phyloP scores from a whole-genome alignment of 495 filamentous ascomycete species.

The Niebla homalea region DNA sequence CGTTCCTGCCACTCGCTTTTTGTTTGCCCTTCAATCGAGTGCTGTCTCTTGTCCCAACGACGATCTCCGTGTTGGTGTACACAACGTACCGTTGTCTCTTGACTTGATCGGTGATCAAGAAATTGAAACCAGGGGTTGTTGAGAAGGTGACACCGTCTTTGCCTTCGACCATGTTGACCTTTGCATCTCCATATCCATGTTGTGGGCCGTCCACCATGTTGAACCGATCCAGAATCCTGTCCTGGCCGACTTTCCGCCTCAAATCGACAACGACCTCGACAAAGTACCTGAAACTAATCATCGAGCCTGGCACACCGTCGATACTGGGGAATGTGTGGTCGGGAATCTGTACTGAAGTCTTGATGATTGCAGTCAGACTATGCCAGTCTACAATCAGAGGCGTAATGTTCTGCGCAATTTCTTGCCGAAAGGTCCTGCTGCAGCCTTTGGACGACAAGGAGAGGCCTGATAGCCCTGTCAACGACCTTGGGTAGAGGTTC shows the following conservation, averaged over 20 bases:
- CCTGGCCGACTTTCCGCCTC: slow-evolving; percentile 63
- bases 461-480: slow-evolving; percentile 62
- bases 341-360: slow-evolving; percentile 69
- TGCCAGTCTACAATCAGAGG: slow-evolving; percentile 74
- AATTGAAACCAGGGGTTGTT: slow-evolving; percentile 45
- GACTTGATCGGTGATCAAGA: slow-evolving; percentile 81
- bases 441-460: slow-evolving; percentile 70
- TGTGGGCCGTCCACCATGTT: slow-evolving; percentile 39
- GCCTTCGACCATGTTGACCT: slow-evolving; percentile 31
- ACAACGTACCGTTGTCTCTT: slow-evolving; percentile 81
- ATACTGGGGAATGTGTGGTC: slow-evolving; percentile 92
- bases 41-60: slow-evolving; percentile 80
- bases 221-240: slow-evolving; percentile 46
- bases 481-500: slow-evolving; percentile 66
- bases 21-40: slow-evolving; percentile 44
- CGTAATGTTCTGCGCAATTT: slow-evolving; percentile 73
- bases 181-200: slow-evolving; percentile 28
- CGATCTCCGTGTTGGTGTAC: slow-evolving; percentile 65
- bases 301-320: slow-evolving; percentile 68
- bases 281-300: slow-evolving; percentile 90
- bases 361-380: slow-evolving; percentile 63
- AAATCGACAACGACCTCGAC: slow-evolving; percentile 86
- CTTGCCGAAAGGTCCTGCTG: slow-evolving; percentile 83
- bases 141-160: slow-evolving; percentile 25
- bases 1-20: slow-evolving; percentile 1